Conservation (phyloP, 352 stramenopile genomes). For the Phytopythium ostracodes region DNA sequence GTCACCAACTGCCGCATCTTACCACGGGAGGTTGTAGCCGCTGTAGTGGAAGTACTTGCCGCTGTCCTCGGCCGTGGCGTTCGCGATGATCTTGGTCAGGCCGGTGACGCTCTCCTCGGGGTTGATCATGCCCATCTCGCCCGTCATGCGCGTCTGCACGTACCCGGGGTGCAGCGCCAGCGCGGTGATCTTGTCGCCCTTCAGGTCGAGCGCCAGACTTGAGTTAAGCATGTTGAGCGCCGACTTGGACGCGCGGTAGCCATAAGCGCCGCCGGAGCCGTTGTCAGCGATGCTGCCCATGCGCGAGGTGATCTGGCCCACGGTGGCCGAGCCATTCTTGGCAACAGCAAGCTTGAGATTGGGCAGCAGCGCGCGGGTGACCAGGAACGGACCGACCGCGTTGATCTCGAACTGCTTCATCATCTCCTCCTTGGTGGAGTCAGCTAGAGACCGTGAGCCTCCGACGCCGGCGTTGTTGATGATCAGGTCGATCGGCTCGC, state of each 20-base stretch:
- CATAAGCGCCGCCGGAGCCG: conserved; percentile 30
- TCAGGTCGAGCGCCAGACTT: conserved; percentile 43
- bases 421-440: conserved; percentile 42
- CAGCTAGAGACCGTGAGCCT: conserved; percentile 15
- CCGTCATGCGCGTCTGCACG: conserved; percentile 54
- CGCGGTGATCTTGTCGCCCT: conserved; percentile 36
- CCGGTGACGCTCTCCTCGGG: conserved; percentile 34
- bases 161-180: conserved; percentile 51
- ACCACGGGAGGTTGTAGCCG: conserved; percentile 29
- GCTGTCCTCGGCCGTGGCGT: conserved; percentile 31
- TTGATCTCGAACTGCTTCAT: conserved; percentile 69
- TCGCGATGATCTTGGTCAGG: conserved; percentile 35
- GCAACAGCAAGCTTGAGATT: conserved; percentile 37
- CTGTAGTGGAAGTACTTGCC: conserved; percentile 41
- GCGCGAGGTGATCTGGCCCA: conserved; percentile 41
- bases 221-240: conserved; percentile 70
- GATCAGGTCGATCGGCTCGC: conserved; percentile 47
- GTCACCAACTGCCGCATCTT: too few relatives aligned
- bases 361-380: conserved; percentile 45
- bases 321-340: conserved; percentile 26
- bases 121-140: conserved; percentile 23
- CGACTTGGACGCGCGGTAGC: conserved; percentile 68
- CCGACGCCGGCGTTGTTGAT: conserved; percentile 64
- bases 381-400: conserved; percentile 47
- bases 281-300: conserved; percentile 48